phyloP scores from a whole-genome alignment of 2,329 filamentous ascomycete genomes.

The Mycocentrospora acerina region DNA sequence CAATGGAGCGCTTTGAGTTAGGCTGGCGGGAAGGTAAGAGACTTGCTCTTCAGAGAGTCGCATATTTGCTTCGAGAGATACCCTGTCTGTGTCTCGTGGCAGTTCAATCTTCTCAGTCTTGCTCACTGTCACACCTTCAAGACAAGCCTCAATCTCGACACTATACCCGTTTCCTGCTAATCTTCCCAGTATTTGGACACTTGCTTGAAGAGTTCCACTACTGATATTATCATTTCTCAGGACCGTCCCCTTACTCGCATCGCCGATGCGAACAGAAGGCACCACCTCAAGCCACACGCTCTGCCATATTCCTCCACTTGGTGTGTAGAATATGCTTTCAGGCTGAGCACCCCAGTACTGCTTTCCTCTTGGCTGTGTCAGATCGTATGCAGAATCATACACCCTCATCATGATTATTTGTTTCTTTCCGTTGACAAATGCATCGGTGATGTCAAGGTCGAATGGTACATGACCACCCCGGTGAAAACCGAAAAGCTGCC shows the following conservation, averaged over 20 bases:
- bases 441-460: slow-evolving; percentile 59
- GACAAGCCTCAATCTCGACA: slow-evolving; percentile 57
- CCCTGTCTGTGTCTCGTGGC: slow-evolving; percentile 53
- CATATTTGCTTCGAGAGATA: slow-evolving; percentile 52
- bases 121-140: slow-evolving; percentile 53
- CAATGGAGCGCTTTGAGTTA: slow-evolving; percentile 36
- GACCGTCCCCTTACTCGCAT: slow-evolving; percentile 61
- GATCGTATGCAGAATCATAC: slow-evolving; percentile 64
- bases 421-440: slow-evolving; percentile 20
- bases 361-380: slow-evolving; percentile 67
- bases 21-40: slow-evolving; percentile 42
- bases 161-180: slow-evolving; percentile 49
- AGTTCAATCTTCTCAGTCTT: slow-evolving; percentile 48
- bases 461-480: slow-evolving; percentile 62
- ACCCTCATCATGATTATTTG: slow-evolving; percentile 58
- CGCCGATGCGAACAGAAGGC: slow-evolving; percentile 54
- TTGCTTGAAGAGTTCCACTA: slow-evolving; percentile 53
- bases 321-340: slow-evolving; percentile 62
- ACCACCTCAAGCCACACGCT: slow-evolving; percentile 60
- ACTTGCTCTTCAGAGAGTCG: slow-evolving; percentile 49
- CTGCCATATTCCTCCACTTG: slow-evolving; percentile 61
- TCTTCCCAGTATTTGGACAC: slow-evolving; percentile 53
- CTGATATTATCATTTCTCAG: slow-evolving; percentile 57
- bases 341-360: slow-evolving; percentile 65
- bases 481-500: slow-evolving; percentile 56